Percentiles rank a stretch among this genome's conserved stretches.
phyloP scores from a whole-genome alignment of 352 stramenopile genomes.

The Aphanomyces stellatus region DNA sequence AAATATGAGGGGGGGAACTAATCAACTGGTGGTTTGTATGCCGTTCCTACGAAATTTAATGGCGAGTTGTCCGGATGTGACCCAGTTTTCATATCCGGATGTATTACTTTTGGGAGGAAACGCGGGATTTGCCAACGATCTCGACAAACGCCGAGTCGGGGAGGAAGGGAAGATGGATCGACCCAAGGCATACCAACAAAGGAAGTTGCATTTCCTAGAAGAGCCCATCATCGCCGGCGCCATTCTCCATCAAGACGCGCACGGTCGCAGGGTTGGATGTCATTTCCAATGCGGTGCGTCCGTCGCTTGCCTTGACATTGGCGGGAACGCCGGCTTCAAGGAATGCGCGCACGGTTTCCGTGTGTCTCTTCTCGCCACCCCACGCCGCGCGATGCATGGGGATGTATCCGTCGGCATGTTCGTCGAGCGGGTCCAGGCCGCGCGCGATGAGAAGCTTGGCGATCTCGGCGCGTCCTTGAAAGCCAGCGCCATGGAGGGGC shows the following conservation, averaged over 20 bases:
- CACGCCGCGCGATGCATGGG: constrained; percentile 19
- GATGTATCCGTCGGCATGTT: constrained; percentile 17
- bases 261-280: background rate
- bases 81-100: no score
- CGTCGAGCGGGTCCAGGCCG: constrained; percentile 21
- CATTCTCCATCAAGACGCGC: constrained; percentile 1
- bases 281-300: constrained; percentile 10
- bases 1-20: no score
- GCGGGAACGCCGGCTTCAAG: constrained; percentile 11
- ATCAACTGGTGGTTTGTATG: no score
- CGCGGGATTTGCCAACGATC: no score
- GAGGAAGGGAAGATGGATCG: no score
- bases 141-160: no score
- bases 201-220: background rate
- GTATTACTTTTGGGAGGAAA: no score
- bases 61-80: no score
- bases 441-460: constrained; percentile 25
- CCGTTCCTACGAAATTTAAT: no score
- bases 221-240: background rate
- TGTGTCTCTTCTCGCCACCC: constrained; percentile 16
- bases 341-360: constrained; percentile 16
- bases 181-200: background rate
- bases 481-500: constrained; percentile 34
- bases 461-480: constrained; percentile 35
- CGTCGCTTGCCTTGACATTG: constrained; percentile 6